Conservation (phyloP, 208 protist species). For the Kentomonas sorsogonicus region DNA sequence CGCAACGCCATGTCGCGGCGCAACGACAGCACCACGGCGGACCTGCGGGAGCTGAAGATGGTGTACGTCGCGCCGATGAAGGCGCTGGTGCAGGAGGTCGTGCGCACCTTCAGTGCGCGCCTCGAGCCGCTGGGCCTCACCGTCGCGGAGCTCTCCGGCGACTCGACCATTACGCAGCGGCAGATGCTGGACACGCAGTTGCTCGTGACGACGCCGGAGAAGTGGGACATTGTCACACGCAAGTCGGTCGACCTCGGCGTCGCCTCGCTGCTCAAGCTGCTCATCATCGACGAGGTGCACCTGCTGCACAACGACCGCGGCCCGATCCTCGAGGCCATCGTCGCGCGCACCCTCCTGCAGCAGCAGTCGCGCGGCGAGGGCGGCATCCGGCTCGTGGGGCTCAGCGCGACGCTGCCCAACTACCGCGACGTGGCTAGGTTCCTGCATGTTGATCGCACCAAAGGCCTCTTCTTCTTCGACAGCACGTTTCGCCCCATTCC, state of each 20-base stretch:
- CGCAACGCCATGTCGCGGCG: constrained; percentile 21
- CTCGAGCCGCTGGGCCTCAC: constrained; percentile 92
- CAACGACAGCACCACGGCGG: constrained; percentile 9
- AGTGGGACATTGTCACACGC: constrained; percentile 99
- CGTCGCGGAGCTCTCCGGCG: constrained; percentile 98
- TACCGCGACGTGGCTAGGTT: constrained; percentile 98
- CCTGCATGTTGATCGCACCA: constrained; percentile 94
- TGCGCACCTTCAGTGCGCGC: constrained; percentile 93
- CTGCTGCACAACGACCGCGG: constrained; percentile 99
- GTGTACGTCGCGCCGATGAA: constrained; percentile 99
- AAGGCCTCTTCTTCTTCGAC: constrained; percentile 95
- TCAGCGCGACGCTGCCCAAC: constrained; percentile 99
- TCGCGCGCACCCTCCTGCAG: constrained; percentile 93
- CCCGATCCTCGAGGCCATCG: constrained; percentile 98
- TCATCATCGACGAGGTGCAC: constrained; percentile 99
- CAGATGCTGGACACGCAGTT: constrained; percentile 97
- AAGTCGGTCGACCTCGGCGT: constrained; percentile 95
- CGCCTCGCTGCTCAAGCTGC: constrained; percentile 72
- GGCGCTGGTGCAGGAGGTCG: constrained; percentile 99
- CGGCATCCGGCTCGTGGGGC: constrained; percentile 96
- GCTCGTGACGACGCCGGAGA: constrained; percentile 99
- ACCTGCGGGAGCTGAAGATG: constrained; percentile 93
- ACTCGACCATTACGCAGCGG: constrained; percentile 93
- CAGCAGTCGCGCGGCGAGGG: constrained; percentile 67
- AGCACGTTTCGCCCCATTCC: constrained; percentile 95